A percentile compares a stretch with the other conserved stretches of the same genome.
phyloP scores from a whole-genome alignment of 768 basidiomycete genomes.

The Boletus tylopilopsis region DNA sequence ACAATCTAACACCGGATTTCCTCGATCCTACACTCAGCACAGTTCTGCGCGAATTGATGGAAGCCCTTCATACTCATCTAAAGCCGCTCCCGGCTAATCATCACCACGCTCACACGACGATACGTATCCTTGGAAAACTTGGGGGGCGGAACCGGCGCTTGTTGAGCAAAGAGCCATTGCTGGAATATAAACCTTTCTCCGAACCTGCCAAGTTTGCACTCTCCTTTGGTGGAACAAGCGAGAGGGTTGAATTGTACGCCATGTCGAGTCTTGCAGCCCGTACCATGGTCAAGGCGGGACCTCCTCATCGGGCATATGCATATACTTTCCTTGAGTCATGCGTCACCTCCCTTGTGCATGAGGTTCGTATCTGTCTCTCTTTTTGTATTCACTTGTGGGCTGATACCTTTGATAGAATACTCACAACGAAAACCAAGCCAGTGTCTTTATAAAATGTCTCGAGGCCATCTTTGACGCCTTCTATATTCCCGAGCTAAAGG shows the following conservation, averaged over 20 bases:
- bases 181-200: constrained; percentile 68
- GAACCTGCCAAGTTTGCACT: constrained; percentile 68
- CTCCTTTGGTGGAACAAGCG: constrained; percentile 65
- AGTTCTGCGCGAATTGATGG: constrained; percentile 91
- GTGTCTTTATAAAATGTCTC: constrained; percentile 63
- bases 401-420: constrained; percentile 50
- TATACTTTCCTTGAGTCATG: constrained; percentile 71
- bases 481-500: constrained; percentile 63
- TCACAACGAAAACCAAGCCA: constrained; percentile 67
- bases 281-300: constrained; percentile 49
- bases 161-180: constrained; percentile 71
- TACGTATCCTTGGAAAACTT: constrained; percentile 93
- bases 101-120: constrained; percentile 88
- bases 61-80: constrained; percentile 86
- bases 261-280: constrained; percentile 62
- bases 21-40: constrained; percentile 93
- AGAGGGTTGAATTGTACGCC: constrained; percentile 64
- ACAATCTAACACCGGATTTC: constrained; percentile 97
- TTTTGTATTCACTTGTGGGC: background rate
- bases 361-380: constrained; percentile 45
- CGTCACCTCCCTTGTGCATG: constrained; percentile 65
- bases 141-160: constrained; percentile 91
- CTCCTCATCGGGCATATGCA: constrained; percentile 46
- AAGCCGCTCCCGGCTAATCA: constrained; percentile 88
- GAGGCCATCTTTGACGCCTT: constrained; percentile 79